Conservation (phyloP, 108 stramenopile species). For the Pseudonitzschia multiseries region DNA sequence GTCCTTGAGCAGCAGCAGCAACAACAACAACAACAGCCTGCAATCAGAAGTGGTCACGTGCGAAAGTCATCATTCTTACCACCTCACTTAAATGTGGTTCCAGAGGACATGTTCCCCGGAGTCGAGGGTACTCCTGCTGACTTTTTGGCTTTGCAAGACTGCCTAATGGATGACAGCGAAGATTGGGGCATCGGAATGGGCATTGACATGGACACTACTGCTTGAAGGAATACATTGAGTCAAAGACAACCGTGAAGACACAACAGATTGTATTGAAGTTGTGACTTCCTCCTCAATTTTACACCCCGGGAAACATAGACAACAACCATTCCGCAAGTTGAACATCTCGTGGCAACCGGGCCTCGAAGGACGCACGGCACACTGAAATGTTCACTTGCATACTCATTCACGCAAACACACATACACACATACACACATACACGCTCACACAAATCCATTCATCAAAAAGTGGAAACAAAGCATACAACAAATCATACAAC, state of each 20-base stretch:
- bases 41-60: constrained; percentile 10
- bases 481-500: background rate
- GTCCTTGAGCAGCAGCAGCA: constrained; percentile 8
- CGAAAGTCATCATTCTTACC: constrained; percentile 44
- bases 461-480: background rate
- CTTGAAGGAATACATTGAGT: constrained; percentile 5
- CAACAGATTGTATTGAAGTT: background rate
- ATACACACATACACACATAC: too few relatives aligned
- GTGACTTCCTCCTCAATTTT: too few relatives aligned
- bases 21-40: constrained; percentile 12
- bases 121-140: constrained; percentile 46
- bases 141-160: constrained; percentile 35
- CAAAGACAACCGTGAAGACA: background rate
- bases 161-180: constrained; percentile 47
- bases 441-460: background rate
- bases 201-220: constrained; percentile 50
- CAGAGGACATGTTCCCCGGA: constrained; percentile 48
- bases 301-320: too few relatives aligned
- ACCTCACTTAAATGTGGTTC: constrained; percentile 42
- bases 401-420: background rate
- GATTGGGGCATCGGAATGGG: constrained; percentile 70
- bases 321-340: background rate
- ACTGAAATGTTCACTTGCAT: background rate
- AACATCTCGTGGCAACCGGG: background rate
- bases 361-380: background rate